Evolutionary conservation across 2,329 filamentous ascomycete genomes (phyloP).

Genomic region (Neopestalotiopsis rosae): DNA sequence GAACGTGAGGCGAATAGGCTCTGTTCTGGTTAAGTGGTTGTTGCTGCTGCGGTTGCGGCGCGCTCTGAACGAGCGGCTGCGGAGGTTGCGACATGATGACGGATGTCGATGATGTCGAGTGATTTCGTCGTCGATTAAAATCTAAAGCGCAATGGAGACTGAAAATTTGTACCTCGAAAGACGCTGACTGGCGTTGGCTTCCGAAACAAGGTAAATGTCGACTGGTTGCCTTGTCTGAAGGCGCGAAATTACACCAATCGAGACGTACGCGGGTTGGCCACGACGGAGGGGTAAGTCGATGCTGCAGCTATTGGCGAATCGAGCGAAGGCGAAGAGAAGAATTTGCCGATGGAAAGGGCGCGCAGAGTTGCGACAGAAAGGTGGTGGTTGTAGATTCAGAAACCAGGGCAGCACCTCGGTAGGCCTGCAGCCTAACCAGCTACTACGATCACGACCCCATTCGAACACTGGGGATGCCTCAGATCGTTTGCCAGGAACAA

Average conservation of each 20-base stretch:
- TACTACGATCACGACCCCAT: conserved; percentile 16
- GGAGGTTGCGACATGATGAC: conserved; percentile 34
- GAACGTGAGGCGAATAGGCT: background rate
- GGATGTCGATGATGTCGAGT: conserved; percentile 4
- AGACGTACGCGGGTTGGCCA: background rate
- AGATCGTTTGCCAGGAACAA: background rate
- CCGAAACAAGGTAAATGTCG: too few relatives aligned
- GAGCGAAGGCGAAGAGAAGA: background rate
- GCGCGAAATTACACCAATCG: background rate
- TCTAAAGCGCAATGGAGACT: background rate
- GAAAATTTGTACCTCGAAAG: too few relatives aligned
- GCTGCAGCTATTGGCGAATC: background rate
- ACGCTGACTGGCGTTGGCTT: too few relatives aligned
- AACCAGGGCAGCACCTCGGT: conserved; percentile 4
- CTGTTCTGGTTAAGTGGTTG: background rate
- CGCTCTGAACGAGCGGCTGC: conserved; percentile 34
- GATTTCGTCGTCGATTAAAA: background rate
- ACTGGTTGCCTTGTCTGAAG: background rate
- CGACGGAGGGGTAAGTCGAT: background rate
- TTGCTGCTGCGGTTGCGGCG: conserved; percentile 32
- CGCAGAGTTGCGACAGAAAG: background rate
- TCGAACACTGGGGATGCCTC: background rate
- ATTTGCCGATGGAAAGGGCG: conserved; percentile 6
- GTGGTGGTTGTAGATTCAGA: background rate
- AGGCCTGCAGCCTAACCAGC: conserved; percentile 16